A percentile compares a stretch with the other conserved stretches of the same genome.
Evolutionary conservation across 2,329 filamentous ascomycete genomes (phyloP).

Genomic region (Didymella pomorum): DNA sequence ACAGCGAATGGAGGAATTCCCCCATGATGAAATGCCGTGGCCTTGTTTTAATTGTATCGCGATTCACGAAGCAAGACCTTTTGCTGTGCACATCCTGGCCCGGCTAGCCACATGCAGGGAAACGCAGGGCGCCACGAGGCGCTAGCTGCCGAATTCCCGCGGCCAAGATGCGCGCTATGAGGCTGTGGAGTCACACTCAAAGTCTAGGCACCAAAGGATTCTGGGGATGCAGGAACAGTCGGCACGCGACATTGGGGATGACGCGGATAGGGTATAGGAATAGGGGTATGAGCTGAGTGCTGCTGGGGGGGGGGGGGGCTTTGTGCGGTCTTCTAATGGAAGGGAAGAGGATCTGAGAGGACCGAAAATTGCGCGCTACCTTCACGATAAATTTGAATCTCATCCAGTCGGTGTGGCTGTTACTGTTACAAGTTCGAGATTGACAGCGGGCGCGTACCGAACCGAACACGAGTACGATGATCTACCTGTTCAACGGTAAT

Average conservation of each 20-base stretch:
- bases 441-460: conserved; percentile 10
- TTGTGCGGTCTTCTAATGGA: neutral
- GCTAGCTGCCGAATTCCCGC: conserved; percentile 18
- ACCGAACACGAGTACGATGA: conserved; percentile 14
- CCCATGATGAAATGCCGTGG: conserved; percentile 12
- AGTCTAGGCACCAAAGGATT: conserved; percentile 16
- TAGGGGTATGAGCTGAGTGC: conserved; percentile 2
- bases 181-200: conserved; percentile 13
- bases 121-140: neutral
- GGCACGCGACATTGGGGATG: conserved; percentile 15
- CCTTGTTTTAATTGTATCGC: conserved; percentile 17
- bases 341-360: neutral
- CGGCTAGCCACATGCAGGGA: conserved; percentile 8
- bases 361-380: neutral
- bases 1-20: neutral
- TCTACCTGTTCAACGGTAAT: conserved; percentile 2
- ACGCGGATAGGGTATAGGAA: neutral
- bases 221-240: conserved; percentile 15
- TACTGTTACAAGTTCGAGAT: neutral
- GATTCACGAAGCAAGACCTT: conserved; percentile 12
- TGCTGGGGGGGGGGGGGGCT: neutral
- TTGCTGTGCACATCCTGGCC: conserved; percentile 12
- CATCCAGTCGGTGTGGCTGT: neutral
- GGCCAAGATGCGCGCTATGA: conserved; percentile 13
- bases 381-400: neutral